Conservation (phyloP, 495 filamentous ascomycete species). For the Melanomma pulvis-pyrius region DNA sequence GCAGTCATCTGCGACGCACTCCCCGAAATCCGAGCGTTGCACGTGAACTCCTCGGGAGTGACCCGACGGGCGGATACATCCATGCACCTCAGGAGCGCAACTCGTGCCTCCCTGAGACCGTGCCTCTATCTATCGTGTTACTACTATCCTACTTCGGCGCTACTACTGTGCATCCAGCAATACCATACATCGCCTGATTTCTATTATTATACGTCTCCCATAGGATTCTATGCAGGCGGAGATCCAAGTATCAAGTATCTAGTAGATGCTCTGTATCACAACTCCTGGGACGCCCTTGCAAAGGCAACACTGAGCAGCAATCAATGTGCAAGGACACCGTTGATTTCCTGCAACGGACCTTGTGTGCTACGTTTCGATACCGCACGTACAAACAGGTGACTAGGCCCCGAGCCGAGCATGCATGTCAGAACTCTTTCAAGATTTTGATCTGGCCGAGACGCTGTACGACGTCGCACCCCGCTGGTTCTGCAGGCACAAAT, state of each 20-base stretch:
- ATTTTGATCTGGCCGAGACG: background rate
- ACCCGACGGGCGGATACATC: constrained; percentile 19
- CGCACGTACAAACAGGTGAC: constrained; percentile 5
- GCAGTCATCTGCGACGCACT: constrained; percentile 15
- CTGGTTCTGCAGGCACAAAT: constrained; percentile 18
- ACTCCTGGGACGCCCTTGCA: background rate
- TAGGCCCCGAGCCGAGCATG: background rate
- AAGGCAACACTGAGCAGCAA: background rate
- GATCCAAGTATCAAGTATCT: too few relatives aligned
- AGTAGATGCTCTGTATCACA: too few relatives aligned
- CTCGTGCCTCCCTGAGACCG: background rate
- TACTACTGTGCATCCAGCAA: background rate
- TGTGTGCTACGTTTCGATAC: background rate
- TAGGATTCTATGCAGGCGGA: too few relatives aligned
- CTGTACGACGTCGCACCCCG: constrained; percentile 8
- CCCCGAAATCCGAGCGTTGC: constrained; percentile 4
- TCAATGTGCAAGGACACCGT: background rate
- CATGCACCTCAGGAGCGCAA: constrained; percentile 14
- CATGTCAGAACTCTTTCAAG: constrained; percentile 27
- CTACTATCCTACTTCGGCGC: background rate
- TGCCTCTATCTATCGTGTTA: background rate
- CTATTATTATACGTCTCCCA: too few relatives aligned
- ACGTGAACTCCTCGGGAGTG: constrained; percentile 3
- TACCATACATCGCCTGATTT: too few relatives aligned
- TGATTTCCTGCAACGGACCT: constrained; percentile 2